A percentile compares a stretch with the other conserved stretches of the same genome.
Conservation (phyloP, 2,329 filamentous ascomycete genomes). For the Lecanicillium sp. region DNA sequence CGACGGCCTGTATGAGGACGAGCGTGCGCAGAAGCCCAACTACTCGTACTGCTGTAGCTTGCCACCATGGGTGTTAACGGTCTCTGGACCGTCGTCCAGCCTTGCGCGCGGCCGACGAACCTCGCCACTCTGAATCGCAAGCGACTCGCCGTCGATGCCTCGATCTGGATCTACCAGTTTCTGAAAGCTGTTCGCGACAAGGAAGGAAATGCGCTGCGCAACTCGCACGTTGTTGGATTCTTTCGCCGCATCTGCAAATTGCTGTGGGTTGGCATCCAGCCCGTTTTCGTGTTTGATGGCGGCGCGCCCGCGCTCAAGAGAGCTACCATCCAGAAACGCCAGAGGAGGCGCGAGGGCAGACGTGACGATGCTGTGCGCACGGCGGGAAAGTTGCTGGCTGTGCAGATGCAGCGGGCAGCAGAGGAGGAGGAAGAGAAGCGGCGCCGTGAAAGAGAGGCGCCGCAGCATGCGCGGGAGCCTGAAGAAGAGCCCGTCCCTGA, state of each 20-base stretch:
- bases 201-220: slow-evolving; percentile 91
- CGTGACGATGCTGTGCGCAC: slow-evolving; percentile 89
- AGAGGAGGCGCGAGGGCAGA: slow-evolving; percentile 73
- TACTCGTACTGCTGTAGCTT: too few relatives aligned
- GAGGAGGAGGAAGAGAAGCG: slow-evolving; percentile 74
- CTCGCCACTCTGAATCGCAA: slow-evolving; percentile 94
- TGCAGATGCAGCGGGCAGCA: slow-evolving; percentile 86
- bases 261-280: slow-evolving; percentile 90
- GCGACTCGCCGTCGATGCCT: slow-evolving; percentile 92
- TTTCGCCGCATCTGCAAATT: slow-evolving; percentile 98
- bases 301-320: slow-evolving; percentile 86
- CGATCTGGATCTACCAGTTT: slow-evolving; percentile 99
- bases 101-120: slow-evolving; percentile 90
- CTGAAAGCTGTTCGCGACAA: slow-evolving; percentile 98
- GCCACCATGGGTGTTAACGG: slow-evolving; percentile 87
- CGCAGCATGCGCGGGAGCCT: slow-evolving; percentile 27
- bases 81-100: slow-evolving; percentile 93
- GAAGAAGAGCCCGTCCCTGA: slow-evolving; percentile 62
- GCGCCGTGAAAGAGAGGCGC: slow-evolving; percentile 36
- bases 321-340: slow-evolving; percentile 75
- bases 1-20: background rate
- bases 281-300: slow-evolving; percentile 97
- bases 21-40: background rate
- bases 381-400: slow-evolving; percentile 80
- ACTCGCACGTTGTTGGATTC: slow-evolving; percentile 94